phyloP scores from a whole-genome alignment of 768 basidiomycete species.

The Tulasnella sp. region DNA sequence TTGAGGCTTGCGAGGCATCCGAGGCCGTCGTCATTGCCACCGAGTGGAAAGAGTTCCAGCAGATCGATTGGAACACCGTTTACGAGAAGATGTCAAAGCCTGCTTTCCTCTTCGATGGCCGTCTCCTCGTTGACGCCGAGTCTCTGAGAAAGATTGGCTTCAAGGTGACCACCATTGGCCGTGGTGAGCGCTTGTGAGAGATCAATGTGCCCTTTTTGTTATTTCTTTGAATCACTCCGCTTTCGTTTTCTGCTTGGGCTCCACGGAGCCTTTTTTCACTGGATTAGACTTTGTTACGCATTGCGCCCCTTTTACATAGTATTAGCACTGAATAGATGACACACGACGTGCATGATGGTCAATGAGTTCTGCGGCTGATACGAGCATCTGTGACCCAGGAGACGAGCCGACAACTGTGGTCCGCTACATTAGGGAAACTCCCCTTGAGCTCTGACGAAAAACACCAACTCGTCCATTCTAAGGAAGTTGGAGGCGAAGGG shows the following conservation, averaged over 20 bases:
- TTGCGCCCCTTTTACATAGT: not conserved
- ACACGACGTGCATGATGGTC: not conserved
- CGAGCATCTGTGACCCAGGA: too few relatives aligned
- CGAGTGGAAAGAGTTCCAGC: slow-evolving; percentile 94
- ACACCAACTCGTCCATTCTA: too few relatives aligned
- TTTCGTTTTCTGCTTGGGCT: not conserved
- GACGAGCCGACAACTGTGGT: too few relatives aligned
- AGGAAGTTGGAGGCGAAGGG: too few relatives aligned
- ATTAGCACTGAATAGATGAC: not conserved
- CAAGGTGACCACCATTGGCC: slow-evolving; percentile 51
- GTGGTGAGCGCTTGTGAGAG: slow-evolving; percentile 28
- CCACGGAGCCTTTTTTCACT: not conserved
- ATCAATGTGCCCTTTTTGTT: not conserved
- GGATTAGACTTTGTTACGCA: not conserved
- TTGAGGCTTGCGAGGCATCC: slow-evolving; percentile 78
- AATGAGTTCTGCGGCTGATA: not conserved
- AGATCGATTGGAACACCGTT: slow-evolving; percentile 80
- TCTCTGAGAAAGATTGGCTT: slow-evolving; percentile 81
- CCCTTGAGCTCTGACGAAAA: too few relatives aligned
- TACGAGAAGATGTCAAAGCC: slow-evolving; percentile 91
- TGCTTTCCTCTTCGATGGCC: slow-evolving; percentile 95
- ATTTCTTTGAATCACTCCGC: not conserved
- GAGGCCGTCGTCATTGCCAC: slow-evolving; percentile 95
- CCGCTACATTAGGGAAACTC: too few relatives aligned
- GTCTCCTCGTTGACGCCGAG: slow-evolving; percentile 73